Conservation (phyloP, 2,329 filamentous ascomycete genomes). For the Simplicillium sp. region DNA sequence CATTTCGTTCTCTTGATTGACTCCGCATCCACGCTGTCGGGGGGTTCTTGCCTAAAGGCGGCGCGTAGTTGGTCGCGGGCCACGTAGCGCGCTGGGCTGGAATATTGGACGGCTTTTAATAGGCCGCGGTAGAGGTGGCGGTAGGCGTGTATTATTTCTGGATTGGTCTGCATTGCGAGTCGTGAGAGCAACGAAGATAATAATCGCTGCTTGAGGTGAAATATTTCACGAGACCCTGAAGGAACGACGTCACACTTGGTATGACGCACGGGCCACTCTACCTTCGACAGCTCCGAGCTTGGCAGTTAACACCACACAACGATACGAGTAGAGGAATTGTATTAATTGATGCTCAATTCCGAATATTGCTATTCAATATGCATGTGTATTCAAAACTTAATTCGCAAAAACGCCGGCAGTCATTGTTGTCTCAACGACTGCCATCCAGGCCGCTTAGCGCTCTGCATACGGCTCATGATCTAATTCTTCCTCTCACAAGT, state of each 20-base stretch:
- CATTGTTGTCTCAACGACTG: no score
- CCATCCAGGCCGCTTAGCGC: neutral
- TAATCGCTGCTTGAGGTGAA: neutral
- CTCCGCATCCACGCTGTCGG: conserved; percentile 24
- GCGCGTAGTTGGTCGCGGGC: conserved; percentile 49
- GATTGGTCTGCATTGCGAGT: conserved; percentile 13
- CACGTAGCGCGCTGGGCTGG: conserved; percentile 56
- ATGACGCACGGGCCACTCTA: no score
- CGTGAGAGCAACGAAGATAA: neutral
- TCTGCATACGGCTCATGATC: conserved; percentile 5
- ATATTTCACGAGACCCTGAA: no score
- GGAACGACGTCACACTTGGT: no score
- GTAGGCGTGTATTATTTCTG: conserved; percentile 54
- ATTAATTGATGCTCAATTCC: no score
- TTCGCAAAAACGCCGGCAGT: neutral
- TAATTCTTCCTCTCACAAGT: conserved; percentile 7
- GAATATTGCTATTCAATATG: no score
- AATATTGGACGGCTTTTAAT: conserved; percentile 63
- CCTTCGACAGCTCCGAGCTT: no score
- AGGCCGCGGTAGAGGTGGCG: conserved; percentile 57
- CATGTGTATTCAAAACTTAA: neutral
- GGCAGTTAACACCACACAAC: no score
- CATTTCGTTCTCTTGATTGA: conserved; percentile 56
- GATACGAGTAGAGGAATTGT: no score
- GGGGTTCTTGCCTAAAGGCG: conserved; percentile 41